These are phyloP conservation scores for Cantharellus cinnabarinus DNA, from an alignment of 768 basidiomycete species.

Conservation along the genomic window DNA sequence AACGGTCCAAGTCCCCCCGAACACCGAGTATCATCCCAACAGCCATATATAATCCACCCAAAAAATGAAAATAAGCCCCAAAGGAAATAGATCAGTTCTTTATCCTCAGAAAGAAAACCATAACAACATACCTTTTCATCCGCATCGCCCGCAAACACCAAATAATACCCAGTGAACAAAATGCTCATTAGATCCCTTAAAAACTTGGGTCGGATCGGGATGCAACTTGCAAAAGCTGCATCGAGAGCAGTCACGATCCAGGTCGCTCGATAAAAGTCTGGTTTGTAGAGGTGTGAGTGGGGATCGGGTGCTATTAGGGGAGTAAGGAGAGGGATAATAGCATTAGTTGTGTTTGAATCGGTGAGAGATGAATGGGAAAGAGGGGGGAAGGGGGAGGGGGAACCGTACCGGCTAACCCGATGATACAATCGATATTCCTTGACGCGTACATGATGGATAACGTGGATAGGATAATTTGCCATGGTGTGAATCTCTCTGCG, in stretches of 20 bases:
- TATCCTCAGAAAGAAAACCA: no score
- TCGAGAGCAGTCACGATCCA: constrained; percentile 92
- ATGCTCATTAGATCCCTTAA: constrained; percentile 71
- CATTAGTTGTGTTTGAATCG: not conserved
- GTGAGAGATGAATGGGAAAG: not conserved
- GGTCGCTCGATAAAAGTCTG: constrained; percentile 87
- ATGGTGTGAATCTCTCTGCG: constrained; percentile 75
- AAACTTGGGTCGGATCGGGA: constrained; percentile 84
- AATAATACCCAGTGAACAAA: constrained; percentile 76
- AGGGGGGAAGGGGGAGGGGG: not conserved
- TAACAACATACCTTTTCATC: constrained; percentile 74
- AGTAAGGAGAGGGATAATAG: not conserved
- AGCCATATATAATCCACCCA: no score
- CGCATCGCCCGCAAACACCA: constrained; percentile 70
- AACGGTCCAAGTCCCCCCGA: no score
- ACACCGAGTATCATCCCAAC: no score
- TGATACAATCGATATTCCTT: constrained; percentile 65
- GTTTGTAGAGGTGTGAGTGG: constrained; percentile 75
- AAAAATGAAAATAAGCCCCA: no score
- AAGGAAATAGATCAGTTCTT: no score
- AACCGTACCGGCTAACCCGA: constrained; percentile 57
- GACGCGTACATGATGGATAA: constrained; percentile 68
- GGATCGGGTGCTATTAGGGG: constrained; percentile 65
- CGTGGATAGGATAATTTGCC: constrained; percentile 79
- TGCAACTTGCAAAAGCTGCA: constrained; percentile 90